phyloP scores from a whole-genome alignment of 768 basidiomycete species.

The Suillus paluster region DNA sequence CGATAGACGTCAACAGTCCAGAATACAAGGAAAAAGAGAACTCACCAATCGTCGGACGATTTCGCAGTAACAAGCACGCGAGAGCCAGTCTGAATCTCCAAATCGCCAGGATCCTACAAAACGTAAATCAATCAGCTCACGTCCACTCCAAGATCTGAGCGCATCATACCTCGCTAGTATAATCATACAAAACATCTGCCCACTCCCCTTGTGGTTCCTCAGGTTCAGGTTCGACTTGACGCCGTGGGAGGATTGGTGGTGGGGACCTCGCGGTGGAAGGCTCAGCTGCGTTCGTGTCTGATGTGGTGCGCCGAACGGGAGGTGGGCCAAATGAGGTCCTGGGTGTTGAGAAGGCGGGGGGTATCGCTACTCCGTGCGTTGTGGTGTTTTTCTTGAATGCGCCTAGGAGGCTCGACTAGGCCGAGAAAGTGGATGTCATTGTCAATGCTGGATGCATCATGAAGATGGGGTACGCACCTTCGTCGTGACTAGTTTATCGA shows the following conservation, averaged over 20 bases:
- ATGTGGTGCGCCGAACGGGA: conserved; percentile 45
- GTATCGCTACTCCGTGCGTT: conserved; percentile 43
- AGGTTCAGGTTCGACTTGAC: conserved; percentile 25
- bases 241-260: conserved; percentile 27
- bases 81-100: conserved; percentile 59
- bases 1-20: conserved; percentile 11
- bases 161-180: conserved; percentile 56
- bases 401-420: conserved; percentile 25
- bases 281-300: conserved; percentile 19
- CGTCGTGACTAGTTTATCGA: conserved; percentile 32
- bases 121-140: too few relatives aligned
- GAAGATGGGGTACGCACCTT: conserved; percentile 30
- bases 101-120: conserved; percentile 69
- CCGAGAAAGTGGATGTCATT: background rate
- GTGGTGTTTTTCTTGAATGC: conserved; percentile 38
- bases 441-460: conserved; percentile 24
- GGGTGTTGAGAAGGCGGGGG: conserved; percentile 44
- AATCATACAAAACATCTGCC: conserved; percentile 81
- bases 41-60: conserved; percentile 80
- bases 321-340: conserved; percentile 57
- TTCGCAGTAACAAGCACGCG: conserved; percentile 66
- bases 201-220: conserved; percentile 62
- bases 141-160: too few relatives aligned
- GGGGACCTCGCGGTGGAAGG: conserved; percentile 23
- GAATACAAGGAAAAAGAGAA: conserved; percentile 7